These are phyloP conservation scores for Cytospora paraplurivora DNA, from an alignment of 2,329 filamentous ascomycete species.

Conservation along the genomic window DNA sequence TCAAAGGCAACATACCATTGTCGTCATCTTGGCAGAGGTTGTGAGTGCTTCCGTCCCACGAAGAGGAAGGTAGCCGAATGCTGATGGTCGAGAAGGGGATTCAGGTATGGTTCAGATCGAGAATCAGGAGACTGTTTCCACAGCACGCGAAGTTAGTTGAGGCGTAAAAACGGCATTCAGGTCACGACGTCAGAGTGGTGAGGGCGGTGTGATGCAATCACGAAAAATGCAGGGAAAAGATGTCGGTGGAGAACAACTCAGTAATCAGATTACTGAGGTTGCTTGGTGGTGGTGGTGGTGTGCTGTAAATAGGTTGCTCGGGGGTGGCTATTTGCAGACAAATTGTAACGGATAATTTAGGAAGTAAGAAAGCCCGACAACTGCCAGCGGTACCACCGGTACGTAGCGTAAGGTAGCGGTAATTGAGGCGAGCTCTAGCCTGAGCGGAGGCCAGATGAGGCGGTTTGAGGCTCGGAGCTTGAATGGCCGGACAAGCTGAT, in stretches of 20 bases:
- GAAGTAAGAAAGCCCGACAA: constrained; percentile 11
- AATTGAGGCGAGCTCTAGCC: not conserved
- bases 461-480: not conserved
- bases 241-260: constrained; percentile 3
- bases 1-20: constrained; percentile 47
- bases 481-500: not conserved
- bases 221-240: constrained; percentile 10
- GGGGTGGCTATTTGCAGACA: constrained; percentile 3
- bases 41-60: constrained; percentile 26
- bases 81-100: constrained; percentile 15
- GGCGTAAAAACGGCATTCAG: constrained; percentile 1
- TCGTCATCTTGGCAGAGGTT: constrained; percentile 47
- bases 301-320: constrained; percentile 2
- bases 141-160: constrained; percentile 8
- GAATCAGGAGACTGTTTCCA: constrained; percentile 9
- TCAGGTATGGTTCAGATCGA: not conserved
- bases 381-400: not conserved
- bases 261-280: constrained; percentile 4
- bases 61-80: constrained; percentile 26
- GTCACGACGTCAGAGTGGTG: not conserved
- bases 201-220: constrained; percentile 28
- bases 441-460: not conserved
- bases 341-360: not conserved
- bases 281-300: not conserved
- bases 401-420: not conserved